Evolutionary conservation across 495 filamentous ascomycete species (phyloP).

Genomic region (Jackrogersella minutella): DNA sequence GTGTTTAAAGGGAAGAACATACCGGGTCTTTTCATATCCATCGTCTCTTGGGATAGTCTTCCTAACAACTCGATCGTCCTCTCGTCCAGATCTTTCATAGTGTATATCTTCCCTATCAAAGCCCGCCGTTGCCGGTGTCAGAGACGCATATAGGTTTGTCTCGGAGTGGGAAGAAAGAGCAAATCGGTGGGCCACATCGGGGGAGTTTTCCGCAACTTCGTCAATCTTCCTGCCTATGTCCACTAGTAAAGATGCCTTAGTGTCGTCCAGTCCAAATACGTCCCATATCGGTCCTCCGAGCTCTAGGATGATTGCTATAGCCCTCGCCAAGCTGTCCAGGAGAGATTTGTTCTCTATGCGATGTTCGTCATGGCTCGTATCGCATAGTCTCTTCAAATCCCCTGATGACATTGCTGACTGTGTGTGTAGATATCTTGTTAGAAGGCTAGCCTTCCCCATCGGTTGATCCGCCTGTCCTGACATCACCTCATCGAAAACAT

Average conservation of each 20-base stretch:
- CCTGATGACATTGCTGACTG: neutral
- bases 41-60: no score
- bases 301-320: neutral
- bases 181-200: neutral
- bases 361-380: neutral
- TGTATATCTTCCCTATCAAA: no score
- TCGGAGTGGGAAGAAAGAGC: neutral
- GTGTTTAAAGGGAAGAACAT: no score
- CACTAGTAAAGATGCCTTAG: neutral
- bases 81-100: no score
- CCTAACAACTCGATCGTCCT: no score
- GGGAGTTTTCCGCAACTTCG: neutral
- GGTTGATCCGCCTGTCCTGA: neutral
- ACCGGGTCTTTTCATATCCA: no score
- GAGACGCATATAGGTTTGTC: neutral
- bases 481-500: neutral
- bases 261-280: slow-evolving; percentile 1
- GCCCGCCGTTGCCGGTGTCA: neutral
- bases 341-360: neutral
- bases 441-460: neutral
- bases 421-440: neutral
- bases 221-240: neutral
- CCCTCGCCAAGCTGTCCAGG: neutral
- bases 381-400: neutral
- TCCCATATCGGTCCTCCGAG: slow-evolving; percentile 15